These are phyloP conservation scores for Cytospora paraplurivora DNA, from an alignment of 2,329 filamentous ascomycete species.

Conservation along the genomic window DNA sequence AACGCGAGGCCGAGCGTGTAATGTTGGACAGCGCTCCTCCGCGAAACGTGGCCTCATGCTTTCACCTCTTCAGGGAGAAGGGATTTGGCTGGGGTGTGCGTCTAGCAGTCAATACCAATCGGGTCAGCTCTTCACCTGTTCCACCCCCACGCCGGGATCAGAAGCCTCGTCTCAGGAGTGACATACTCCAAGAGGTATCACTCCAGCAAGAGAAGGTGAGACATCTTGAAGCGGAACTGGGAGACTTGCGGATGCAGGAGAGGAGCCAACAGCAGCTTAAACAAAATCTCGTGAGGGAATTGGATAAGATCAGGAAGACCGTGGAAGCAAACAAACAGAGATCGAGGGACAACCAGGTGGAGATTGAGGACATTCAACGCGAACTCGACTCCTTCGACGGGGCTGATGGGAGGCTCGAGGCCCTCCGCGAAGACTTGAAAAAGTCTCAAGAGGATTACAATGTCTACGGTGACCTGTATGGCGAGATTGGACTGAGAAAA, in stretches of 20 bases:
- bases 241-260: conserved; percentile 52
- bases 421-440: conserved; percentile 59
- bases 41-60: conserved; percentile 72
- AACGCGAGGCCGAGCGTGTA: conserved; percentile 66
- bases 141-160: conserved; percentile 49
- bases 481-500: conserved; percentile 52
- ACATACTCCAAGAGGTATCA: conserved; percentile 42
- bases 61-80: conserved; percentile 63
- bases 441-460: conserved; percentile 49
- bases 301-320: conserved; percentile 52
- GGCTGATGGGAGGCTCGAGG: conserved; percentile 66
- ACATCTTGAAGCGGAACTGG: conserved; percentile 58
- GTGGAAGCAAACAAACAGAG: conserved; percentile 50
- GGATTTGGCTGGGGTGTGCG: conserved; percentile 62
- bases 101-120: conserved; percentile 44
- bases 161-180: conserved; percentile 75
- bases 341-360: conserved; percentile 62
- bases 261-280: conserved; percentile 50
- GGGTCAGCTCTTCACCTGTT: conserved; percentile 44
- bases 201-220: conserved; percentile 52
- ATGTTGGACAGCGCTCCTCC: conserved; percentile 66
- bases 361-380: conserved; percentile 54
- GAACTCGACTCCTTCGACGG: conserved; percentile 69
- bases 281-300: conserved; percentile 50
- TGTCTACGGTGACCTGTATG: conserved; percentile 58